Evolutionary conservation across 1,284 basidiomycete species (phyloP).

Genomic region (Athelia sp.): DNA sequence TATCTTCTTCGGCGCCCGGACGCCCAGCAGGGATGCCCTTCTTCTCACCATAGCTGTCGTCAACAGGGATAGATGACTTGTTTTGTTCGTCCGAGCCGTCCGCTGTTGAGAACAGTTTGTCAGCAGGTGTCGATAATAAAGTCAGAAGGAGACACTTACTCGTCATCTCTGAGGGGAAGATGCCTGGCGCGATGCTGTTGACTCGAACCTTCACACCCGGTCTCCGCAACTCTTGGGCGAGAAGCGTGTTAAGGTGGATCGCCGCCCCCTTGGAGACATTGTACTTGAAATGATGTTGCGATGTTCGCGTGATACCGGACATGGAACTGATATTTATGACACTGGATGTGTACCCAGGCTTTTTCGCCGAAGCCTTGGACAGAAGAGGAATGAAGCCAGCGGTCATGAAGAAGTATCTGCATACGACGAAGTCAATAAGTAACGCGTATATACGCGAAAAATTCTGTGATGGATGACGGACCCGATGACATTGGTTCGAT

Average conservation of each 20-base stretch:
- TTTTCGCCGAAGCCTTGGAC: conserved; percentile 60
- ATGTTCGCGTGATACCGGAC: conserved; percentile 46
- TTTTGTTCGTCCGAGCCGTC: conserved; percentile 27
- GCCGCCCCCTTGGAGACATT: conserved; percentile 76
- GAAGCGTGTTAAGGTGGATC: conserved; percentile 67
- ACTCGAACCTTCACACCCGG: conserved; percentile 66
- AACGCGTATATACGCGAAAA: conserved; percentile 39
- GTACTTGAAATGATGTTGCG: conserved; percentile 66
- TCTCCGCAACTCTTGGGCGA: conserved; percentile 69
- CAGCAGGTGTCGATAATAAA: not conserved
- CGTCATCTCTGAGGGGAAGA: conserved; percentile 76
- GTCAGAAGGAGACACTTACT: conserved; percentile 16
- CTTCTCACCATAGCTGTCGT: conserved; percentile 16
- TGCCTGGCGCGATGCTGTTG: conserved; percentile 60
- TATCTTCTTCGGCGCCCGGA: conserved; percentile 30
- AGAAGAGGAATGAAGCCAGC: conserved; percentile 73
- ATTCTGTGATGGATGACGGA: conserved; percentile 30
- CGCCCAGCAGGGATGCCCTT: conserved; percentile 33
- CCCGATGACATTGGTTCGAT: conserved; percentile 31
- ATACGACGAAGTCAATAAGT: conserved; percentile 1
- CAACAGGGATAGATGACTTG: conserved; percentile 26
- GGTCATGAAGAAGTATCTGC: conserved; percentile 58
- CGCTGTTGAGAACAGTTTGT: conserved; percentile 8
- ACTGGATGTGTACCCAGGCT: conserved; percentile 47
- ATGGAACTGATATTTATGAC: conserved; percentile 78